These are phyloP conservation scores for Hemisphaericaspora xylanilytica DNA, from an alignment of 1,139 yeast genomes.

Conservation along the genomic window DNA sequence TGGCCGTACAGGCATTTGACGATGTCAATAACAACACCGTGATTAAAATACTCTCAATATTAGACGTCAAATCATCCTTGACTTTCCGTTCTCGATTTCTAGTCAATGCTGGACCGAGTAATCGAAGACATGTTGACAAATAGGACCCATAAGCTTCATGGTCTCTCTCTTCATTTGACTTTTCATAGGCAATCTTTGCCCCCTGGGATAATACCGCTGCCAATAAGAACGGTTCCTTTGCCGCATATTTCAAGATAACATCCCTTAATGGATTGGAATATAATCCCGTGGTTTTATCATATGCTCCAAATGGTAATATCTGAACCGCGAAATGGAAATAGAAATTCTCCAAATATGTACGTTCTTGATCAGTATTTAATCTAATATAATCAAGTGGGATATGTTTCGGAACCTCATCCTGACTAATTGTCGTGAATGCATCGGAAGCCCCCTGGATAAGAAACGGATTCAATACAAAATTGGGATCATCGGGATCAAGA, in stretches of 20 bases:
- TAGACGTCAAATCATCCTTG: slow-evolving; percentile 33
- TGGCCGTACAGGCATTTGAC: slow-evolving; percentile 59
- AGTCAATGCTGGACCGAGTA: slow-evolving; percentile 41
- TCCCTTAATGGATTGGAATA: slow-evolving; percentile 57
- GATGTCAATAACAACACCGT: slow-evolving; percentile 62
- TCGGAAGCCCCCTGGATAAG: slow-evolving; percentile 2
- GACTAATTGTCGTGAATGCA: background rate
- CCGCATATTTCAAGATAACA: slow-evolving; percentile 53
- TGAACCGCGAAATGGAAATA: slow-evolving; percentile 52
- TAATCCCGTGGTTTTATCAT: slow-evolving; percentile 22
- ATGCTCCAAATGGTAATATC: slow-evolving; percentile 57
- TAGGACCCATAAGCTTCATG: slow-evolving; percentile 53
- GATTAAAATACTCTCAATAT: slow-evolving; percentile 60
- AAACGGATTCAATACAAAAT: slow-evolving; percentile 8
- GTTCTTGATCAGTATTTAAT: slow-evolving; percentile 36
- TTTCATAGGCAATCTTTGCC: slow-evolving; percentile 43
- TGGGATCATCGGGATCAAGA: background rate
- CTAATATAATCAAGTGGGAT: slow-evolving; percentile 23
- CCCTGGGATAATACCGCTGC: slow-evolving; percentile 69
- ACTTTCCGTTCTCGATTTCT: slow-evolving; percentile 19
- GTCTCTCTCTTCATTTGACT: slow-evolving; percentile 36
- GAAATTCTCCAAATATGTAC: slow-evolving; percentile 49
- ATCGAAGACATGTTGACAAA: slow-evolving; percentile 52
- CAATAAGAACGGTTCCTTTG: slow-evolving; percentile 52
- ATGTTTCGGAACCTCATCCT: slow-evolving; percentile 22